Evolutionary conservation across 768 basidiomycete genomes (phyloP), one percentile per base, ranked within the genome.

Genomic region (Zangia roseola): DNA sequence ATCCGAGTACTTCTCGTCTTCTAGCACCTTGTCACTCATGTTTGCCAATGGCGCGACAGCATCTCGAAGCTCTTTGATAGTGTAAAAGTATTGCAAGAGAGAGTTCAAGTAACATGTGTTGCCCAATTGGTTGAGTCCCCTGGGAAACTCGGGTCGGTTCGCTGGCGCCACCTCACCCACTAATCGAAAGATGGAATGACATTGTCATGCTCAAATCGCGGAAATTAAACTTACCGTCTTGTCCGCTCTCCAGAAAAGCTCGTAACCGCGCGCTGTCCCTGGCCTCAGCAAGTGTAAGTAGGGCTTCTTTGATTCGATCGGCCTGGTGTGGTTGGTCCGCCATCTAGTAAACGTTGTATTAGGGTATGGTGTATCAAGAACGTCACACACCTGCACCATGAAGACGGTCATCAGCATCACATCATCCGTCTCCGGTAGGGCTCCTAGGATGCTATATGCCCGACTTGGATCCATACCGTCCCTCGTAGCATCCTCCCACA

Each of bases 51-150:
- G 80, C 25, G 71, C 71, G 9, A 95, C 82, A 6, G 88, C 84
- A 17, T 86, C 83, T 26, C 94, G 80, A 23, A 97, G 79, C 30
- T 94, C 90, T 61, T 82, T 88, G 68, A 97, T 92, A n/a, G 93
- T 95, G 65, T 93, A 95, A 65, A 97, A 94, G 65, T 95, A 97
- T 87, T 95, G 63, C 36, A 60, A 48, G 28, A 88, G 72, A 31
- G 87, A 92, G 61, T 91, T 93, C 40, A 90, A 72, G 60, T 91
- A 92, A 60, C 91, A 92, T 0, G 91, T 93, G 58, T 92, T 93
- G 42, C 91, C 90, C 19, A 91, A 77, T 61, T 94, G 92, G 61
- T 93, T 88, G 24, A 94, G 76, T 6, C 92, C 93, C 48, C 91
- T 80, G 23, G 92, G 92, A 61, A 88, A 75, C 52, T 91, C 90